Evolutionary conservation across 177 flowering plant genomes (phyloP).

Genomic region (Vitis hybrid): DNA sequence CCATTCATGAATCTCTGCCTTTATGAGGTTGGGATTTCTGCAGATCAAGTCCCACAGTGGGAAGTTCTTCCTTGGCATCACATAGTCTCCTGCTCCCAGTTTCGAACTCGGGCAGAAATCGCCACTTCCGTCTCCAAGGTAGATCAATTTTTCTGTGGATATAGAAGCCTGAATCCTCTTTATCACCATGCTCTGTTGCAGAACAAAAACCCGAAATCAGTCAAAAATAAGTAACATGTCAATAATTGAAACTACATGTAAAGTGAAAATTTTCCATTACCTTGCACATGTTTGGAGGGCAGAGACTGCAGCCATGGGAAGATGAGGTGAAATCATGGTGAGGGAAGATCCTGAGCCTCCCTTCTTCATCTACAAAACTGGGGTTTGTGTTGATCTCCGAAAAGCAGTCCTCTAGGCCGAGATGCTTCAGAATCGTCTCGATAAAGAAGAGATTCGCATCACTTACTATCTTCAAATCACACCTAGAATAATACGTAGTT

Average conservation of each 20-base stretch:
- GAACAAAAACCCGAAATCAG: neutral
- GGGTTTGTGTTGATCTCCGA: constrained; percentile 71
- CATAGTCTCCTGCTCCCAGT: constrained; percentile 49
- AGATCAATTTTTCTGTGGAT: constrained; percentile 37
- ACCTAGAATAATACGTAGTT: constrained; percentile 25
- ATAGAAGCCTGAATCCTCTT: constrained; percentile 42
- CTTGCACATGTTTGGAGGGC: constrained; percentile 95
- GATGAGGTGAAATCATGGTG: constrained; percentile 44
- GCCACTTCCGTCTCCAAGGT: constrained; percentile 85
- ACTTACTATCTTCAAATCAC: constrained; percentile 59
- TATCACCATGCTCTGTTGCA: constrained; percentile 49
- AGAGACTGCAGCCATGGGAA: constrained; percentile 49
- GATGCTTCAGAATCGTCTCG: constrained; percentile 61
- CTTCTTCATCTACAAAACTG: constrained; percentile 48
- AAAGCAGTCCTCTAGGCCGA: constrained; percentile 47
- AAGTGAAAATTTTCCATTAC: constrained; percentile 22
- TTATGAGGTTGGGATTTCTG: constrained; percentile 39
- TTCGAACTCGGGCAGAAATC: constrained; percentile 78
- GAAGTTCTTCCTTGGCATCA: constrained; percentile 87
- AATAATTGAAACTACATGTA: neutral
- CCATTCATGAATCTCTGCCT: constrained; percentile 74
- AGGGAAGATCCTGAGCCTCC: constrained; percentile 56
- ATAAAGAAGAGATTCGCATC: constrained; percentile 61
- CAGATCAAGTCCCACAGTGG: constrained; percentile 71
- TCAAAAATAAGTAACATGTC: too few relatives aligned